Conservation (phyloP, 2,329 filamentous ascomycete genomes). For the Lecanicillium sp. region DNA sequence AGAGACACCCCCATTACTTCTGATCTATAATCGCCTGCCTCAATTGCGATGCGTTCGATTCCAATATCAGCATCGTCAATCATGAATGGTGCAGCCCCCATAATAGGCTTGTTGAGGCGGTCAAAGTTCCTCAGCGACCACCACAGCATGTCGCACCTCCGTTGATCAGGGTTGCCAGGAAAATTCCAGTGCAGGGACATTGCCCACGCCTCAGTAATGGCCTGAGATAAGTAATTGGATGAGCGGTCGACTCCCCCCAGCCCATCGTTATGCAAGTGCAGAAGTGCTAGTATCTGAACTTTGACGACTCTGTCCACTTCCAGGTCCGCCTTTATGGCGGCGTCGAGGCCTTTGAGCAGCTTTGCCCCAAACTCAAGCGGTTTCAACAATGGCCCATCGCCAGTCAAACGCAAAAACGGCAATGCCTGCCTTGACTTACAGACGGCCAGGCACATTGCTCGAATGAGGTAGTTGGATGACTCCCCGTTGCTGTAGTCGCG, state of each 20-base stretch:
- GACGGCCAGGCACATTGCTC: constrained; percentile 16
- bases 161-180: constrained; percentile 11
- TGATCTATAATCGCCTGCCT: constrained; percentile 6
- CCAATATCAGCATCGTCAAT: constrained; percentile 15
- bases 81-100: constrained; percentile 14
- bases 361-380: constrained; percentile 12
- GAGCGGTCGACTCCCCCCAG: constrained; percentile 15
- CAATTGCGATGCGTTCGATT: constrained; percentile 4
- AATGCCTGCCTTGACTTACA: constrained; percentile 17
- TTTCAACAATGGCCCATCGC: constrained; percentile 10
- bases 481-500: constrained; percentile 13
- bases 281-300: constrained; percentile 16
- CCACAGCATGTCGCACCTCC: constrained; percentile 12
- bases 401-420: constrained; percentile 13
- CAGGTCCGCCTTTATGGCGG: constrained; percentile 16
- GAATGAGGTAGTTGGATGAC: constrained; percentile 13
- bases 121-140: constrained; percentile 14
- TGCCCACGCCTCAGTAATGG: constrained; percentile 18
- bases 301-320: constrained; percentile 15
- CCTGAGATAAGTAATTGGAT: constrained; percentile 15
- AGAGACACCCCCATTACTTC: constrained; percentile 10
- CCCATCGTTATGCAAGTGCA: constrained; percentile 19
- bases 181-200: constrained; percentile 14
- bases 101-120: constrained; percentile 15
- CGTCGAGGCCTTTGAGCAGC: constrained; percentile 15